Percentiles rank a stretch among this genome's conserved stretches.
Evolutionary conservation across 108 stramenopile species (phyloP).

Genomic region (Pseudonitzschia multistriata): DNA sequence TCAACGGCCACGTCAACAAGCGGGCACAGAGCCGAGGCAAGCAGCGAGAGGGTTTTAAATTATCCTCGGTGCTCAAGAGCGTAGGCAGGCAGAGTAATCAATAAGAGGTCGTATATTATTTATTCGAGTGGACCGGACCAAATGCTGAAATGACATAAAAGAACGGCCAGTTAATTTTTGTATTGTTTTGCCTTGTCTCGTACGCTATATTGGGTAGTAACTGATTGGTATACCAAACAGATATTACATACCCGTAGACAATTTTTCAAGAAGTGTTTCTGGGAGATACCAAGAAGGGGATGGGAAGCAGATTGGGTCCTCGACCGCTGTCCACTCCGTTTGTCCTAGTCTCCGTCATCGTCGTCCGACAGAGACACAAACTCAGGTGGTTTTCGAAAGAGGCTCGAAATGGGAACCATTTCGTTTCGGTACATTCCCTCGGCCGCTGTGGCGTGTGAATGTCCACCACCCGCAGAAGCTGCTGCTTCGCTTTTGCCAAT

Average conservation of each 20-base stretch:
- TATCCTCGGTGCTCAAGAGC: neutral
- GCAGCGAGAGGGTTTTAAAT: slow-evolving; percentile 5
- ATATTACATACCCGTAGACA: too few species aligned
- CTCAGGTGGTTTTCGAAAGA: slow-evolving; percentile 33
- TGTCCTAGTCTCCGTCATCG: neutral
- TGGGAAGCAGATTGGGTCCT: too few species aligned
- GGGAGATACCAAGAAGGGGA: too few species aligned
- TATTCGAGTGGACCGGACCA: neutral
- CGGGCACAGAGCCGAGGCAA: slow-evolving; percentile 1
- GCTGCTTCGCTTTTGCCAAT: slow-evolving; percentile 10
- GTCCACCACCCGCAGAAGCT: slow-evolving; percentile 4
- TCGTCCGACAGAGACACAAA: neutral
- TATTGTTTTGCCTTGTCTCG: too few species aligned
- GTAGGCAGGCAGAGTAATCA: slow-evolving; percentile 4
- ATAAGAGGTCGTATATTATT: neutral
- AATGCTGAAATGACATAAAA: neutral
- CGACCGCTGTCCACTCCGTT: too few species aligned
- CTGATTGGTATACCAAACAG: too few species aligned
- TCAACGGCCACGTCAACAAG: slow-evolving; percentile 3
- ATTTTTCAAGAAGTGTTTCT: too few species aligned
- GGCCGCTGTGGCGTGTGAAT: slow-evolving; percentile 12
- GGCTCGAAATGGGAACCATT: slow-evolving; percentile 38
- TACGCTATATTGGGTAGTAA: too few species aligned
- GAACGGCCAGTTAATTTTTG: too few species aligned
- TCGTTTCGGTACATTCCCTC: slow-evolving; percentile 36